Evolutionary conservation across 2,329 filamentous ascomycete genomes (phyloP).

Genomic region (Penicillium griseofulvum): DNA sequence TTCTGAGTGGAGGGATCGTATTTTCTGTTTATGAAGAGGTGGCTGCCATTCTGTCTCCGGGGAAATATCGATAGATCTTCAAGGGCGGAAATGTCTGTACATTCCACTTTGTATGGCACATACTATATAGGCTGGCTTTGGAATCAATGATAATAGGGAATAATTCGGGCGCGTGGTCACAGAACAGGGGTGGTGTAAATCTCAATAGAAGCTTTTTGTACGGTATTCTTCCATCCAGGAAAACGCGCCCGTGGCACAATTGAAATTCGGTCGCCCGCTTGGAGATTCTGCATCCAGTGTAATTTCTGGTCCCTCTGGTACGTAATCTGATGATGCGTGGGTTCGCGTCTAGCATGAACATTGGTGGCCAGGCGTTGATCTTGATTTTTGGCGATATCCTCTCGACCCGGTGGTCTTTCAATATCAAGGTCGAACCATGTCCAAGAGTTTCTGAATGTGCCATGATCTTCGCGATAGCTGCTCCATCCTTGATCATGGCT

Average conservation of each 20-base stretch:
- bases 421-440: constrained; percentile 12
- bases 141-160: background rate
- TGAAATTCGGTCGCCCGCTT: constrained; percentile 2
- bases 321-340: background rate
- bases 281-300: background rate
- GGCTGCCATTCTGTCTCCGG: constrained; percentile 48
- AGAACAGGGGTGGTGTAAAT: constrained; percentile 5
- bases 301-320: background rate
- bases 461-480: background rate
- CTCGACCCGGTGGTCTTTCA: background rate
- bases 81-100: background rate
- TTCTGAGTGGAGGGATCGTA: constrained; percentile 65
- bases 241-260: constrained; percentile 4
- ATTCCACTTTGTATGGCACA: background rate
- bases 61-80: constrained; percentile 5
- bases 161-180: background rate
- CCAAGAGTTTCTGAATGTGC: constrained; percentile 5
- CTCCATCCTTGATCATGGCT: constrained; percentile 14
- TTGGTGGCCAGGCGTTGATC: constrained; percentile 1
- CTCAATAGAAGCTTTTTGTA: constrained; percentile 6
- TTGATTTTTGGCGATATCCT: background rate
- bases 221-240: constrained; percentile 7
- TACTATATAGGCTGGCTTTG: background rate
- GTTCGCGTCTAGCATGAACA: constrained; percentile 2
- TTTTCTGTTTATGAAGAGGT: constrained; percentile 63